Conservation (phyloP, 2,329 filamentous ascomycete species). For the Trichoderma sp. region DNA sequence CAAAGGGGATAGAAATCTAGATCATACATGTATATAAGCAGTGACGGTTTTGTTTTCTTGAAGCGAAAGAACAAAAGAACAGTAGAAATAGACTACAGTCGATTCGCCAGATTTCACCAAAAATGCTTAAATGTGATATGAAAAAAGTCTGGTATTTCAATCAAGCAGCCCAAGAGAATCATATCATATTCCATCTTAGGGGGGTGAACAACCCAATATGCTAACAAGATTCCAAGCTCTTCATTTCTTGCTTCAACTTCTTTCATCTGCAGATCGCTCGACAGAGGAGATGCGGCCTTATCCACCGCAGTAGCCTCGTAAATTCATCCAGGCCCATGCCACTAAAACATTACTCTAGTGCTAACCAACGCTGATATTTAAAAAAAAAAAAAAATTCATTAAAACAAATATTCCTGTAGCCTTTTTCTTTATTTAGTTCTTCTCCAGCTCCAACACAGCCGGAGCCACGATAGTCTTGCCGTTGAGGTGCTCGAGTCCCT, state of each 20-base stretch:
- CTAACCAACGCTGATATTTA: conserved; percentile 17
- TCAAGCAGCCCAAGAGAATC: background rate
- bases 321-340: conserved; percentile 1
- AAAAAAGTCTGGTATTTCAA: background rate
- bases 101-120: background rate
- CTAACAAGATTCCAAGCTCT: background rate
- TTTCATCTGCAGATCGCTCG: conserved; percentile 4
- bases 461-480: conserved; percentile 54
- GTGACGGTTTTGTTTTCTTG: background rate
- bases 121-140: background rate
- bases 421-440: conserved; percentile 18
- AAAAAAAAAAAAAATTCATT: background rate
- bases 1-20: background rate
- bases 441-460: conserved; percentile 50
- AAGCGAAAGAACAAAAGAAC: background rate
- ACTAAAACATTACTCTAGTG: conserved; percentile 12
- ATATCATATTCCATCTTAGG: background rate
- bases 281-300: conserved; percentile 1
- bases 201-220: no score
- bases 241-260: background rate
- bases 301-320: background rate
- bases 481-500: conserved; percentile 57
- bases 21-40: conserved; percentile 2
- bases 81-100: background rate
- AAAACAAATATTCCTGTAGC: background rate